Evolutionary conservation across 2,329 filamentous ascomycete species (phyloP).

Genomic region (Phoma herbarum): DNA sequence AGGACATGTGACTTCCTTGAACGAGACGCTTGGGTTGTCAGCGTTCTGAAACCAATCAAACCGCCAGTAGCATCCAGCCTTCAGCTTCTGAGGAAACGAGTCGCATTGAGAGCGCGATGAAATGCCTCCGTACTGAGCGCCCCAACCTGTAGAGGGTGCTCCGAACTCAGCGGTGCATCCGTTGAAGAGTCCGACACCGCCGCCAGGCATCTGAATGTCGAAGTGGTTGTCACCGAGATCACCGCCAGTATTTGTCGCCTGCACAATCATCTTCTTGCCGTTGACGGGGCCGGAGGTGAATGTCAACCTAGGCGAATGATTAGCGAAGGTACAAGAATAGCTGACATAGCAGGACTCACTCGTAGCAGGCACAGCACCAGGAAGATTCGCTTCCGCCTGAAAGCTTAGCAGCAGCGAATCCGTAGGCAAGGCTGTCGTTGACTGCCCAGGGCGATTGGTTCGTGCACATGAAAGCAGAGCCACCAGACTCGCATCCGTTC

Average conservation of each 20-base stretch:
- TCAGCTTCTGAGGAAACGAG: conserved; percentile 45
- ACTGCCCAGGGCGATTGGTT: conserved; percentile 70
- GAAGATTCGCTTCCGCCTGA: conserved; percentile 61
- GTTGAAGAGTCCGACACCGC: conserved; percentile 49
- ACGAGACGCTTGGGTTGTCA: conserved; percentile 46
- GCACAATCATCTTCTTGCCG: conserved; percentile 70
- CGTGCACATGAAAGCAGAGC: conserved; percentile 66
- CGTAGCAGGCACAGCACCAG: conserved; percentile 74
- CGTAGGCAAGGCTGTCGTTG: conserved; percentile 66
- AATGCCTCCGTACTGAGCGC: conserved; percentile 48
- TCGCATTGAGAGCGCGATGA: conserved; percentile 44
- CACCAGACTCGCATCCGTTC: conserved; percentile 63
- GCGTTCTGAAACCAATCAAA: conserved; percentile 50
- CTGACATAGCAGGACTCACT: conserved; percentile 42
- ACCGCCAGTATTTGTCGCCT: conserved; percentile 68
- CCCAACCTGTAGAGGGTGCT: conserved; percentile 47
- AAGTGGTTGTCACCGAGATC: conserved; percentile 51
- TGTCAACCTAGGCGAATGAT: conserved; percentile 54
- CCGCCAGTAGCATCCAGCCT: conserved; percentile 49
- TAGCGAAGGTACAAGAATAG: conserved; percentile 9
- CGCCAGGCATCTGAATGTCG: conserved; percentile 51
- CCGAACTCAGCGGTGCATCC: conserved; percentile 47
- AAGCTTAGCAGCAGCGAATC: conserved; percentile 70
- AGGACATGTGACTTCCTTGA: conserved; percentile 48
- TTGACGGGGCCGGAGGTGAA: conserved; percentile 64